Evolutionary conservation across 192 early-diverging fungal genomes (phyloP), one percentile per base, ranked within the genome.

Genomic region (Phycomyces blakesleeanus): DNA sequence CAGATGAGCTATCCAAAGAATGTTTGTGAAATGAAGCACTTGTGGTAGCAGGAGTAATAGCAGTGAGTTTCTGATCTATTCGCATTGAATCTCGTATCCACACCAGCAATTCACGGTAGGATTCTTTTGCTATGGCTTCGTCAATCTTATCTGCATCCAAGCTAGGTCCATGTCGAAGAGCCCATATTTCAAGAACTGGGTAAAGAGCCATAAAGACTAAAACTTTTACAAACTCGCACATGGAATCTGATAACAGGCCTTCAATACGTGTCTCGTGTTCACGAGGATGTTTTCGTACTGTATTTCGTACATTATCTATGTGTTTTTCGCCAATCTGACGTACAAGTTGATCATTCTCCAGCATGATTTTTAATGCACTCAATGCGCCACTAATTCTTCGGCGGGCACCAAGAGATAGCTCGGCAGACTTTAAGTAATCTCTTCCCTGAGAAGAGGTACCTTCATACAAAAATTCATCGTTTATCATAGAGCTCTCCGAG

Each of bases 291-390:
- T 47, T 47, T n/a, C 11, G 44, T 2, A 3, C 12, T 47, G 44
- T n/a, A 14, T 47, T 3, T 14, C 11, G 5, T 12, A 18, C 3
- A 12, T 3, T 11, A 18, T 47, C 44, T n/a, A 47, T 14, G 11
- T 18, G 44, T 6, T 2, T 47, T 54, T 54, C 24, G 21, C 2
- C 14, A 8, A 68, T 38, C 12, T 27, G 37, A 11, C 44, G 40
- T 3, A 61, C 52, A 9, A 68, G 14, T 9, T 34, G 16, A 8
- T 68, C 59, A n/a, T 68, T 68, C 37, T 68, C 67, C 24, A 68
- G 50, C 18, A 68, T 24, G 10, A 56, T 52, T 5, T 52, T 54
- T 15, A 68, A 51, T 16, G 67, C 67, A 42, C 25, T 50, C 5
- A 62, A 21, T 11, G 59, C 59, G 10, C 67, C 67, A 18, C 27